phyloP scores from a whole-genome alignment of 1,139 yeast species.

The Yamadazyma pseudoaaseri region DNA sequence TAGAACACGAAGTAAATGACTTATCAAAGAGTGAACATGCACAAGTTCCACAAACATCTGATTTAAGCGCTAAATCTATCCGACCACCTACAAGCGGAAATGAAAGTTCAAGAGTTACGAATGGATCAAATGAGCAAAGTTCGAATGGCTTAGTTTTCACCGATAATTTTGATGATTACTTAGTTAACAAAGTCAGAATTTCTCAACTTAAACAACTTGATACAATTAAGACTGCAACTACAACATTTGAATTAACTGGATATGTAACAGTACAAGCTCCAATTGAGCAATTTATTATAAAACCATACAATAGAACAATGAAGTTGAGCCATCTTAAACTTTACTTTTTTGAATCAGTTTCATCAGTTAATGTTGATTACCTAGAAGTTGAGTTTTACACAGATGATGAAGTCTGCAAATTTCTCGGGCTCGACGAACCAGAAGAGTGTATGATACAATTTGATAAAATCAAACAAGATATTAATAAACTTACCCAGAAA shows the following conservation, averaged over 20 bases:
- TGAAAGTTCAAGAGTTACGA: neutral
- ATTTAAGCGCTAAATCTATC: slow-evolving; percentile 1
- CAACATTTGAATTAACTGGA: slow-evolving; percentile 20
- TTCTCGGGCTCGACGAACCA: slow-evolving; percentile 26
- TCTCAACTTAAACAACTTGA: slow-evolving; percentile 11
- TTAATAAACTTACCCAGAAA: neutral
- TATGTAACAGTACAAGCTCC: slow-evolving; percentile 20
- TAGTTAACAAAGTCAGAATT: slow-evolving; percentile 16
- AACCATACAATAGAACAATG: slow-evolving; percentile 30
- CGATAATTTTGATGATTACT: slow-evolving; percentile 11
- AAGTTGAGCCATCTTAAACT: slow-evolving; percentile 27
- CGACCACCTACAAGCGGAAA: neutral
- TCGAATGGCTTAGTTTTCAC: neutral
- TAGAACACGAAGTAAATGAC: neutral
- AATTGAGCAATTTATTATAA: slow-evolving; percentile 22
- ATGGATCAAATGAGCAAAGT: too few relatives aligned
- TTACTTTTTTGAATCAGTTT: slow-evolving; percentile 16
- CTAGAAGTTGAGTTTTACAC: slow-evolving; percentile 25
- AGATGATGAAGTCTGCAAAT: slow-evolving; percentile 26
- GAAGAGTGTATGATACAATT: slow-evolving; percentile 21
- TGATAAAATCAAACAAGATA: neutral
- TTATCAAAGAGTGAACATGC: neutral
- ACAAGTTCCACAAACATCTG: slow-evolving; percentile 6
- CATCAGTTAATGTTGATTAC: slow-evolving; percentile 3
- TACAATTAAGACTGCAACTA: slow-evolving; percentile 9